Conservation (phyloP, 1,284 basidiomycete genomes). For the Hymenochaete sp. region DNA sequence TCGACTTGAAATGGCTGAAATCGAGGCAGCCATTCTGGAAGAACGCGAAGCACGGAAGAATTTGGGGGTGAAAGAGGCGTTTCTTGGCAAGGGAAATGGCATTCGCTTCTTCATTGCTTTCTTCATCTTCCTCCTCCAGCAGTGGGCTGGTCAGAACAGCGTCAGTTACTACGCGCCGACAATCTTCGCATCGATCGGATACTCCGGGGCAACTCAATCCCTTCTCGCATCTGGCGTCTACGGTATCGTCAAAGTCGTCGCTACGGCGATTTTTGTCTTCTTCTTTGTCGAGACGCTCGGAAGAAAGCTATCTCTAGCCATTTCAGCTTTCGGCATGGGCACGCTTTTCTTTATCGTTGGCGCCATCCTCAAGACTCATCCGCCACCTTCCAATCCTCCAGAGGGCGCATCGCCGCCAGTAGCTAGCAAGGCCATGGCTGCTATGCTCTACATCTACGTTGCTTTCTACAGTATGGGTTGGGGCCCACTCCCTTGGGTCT, state of each 20-base stretch:
- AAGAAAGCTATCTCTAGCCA: slow-evolving; percentile 49
- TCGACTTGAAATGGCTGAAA: slow-evolving; percentile 48
- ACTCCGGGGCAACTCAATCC: slow-evolving; percentile 46
- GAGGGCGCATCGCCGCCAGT: slow-evolving; percentile 32
- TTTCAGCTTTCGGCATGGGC: slow-evolving; percentile 58
- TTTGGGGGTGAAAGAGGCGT: slow-evolving; percentile 56
- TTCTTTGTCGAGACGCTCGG: slow-evolving; percentile 50
- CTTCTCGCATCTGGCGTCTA: slow-evolving; percentile 79
- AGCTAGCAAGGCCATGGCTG: slow-evolving; percentile 62
- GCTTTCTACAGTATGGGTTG: slow-evolving; percentile 70
- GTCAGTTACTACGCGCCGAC: slow-evolving; percentile 75
- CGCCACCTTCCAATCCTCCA: slow-evolving; percentile 31
- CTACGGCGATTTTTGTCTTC: slow-evolving; percentile 57
- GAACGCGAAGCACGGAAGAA: slow-evolving; percentile 49
- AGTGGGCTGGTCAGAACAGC: slow-evolving; percentile 54
- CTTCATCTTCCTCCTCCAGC: slow-evolving; percentile 52
- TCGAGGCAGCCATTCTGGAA: slow-evolving; percentile 58
- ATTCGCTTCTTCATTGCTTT: slow-evolving; percentile 63
- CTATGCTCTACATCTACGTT: slow-evolving; percentile 68
- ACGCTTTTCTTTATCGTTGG: slow-evolving; percentile 61
- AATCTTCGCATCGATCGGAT: slow-evolving; percentile 65
- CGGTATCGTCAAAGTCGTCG: slow-evolving; percentile 68
- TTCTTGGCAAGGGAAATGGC: slow-evolving; percentile 68
- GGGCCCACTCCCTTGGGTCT: slow-evolving; percentile 61
- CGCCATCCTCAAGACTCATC: slow-evolving; percentile 66